These are phyloP conservation scores for Lycium barbarum DNA, from an alignment of 257 asterid genomes.

Conservation along the genomic window DNA sequence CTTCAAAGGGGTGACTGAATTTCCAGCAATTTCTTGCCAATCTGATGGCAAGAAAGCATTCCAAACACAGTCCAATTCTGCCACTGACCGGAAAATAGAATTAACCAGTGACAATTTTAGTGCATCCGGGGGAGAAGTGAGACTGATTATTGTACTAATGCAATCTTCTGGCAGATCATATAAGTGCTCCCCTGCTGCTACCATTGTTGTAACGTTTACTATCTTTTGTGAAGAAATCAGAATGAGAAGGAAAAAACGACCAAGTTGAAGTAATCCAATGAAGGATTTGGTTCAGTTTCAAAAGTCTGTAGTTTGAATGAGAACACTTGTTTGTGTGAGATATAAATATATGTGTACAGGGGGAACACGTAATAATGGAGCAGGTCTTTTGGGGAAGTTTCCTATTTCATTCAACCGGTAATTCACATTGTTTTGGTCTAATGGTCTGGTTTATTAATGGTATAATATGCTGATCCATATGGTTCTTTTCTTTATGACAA, in stretches of 20 bases:
- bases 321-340: neutral
- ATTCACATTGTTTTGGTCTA: neutral
- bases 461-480: neutral
- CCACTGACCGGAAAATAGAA: conserved; percentile 34
- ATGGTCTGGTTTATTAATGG: neutral
- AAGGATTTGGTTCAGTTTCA: neutral
- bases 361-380: neutral
- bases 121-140: conserved; percentile 44
- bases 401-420: neutral
- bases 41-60: conserved; percentile 45
- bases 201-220: neutral
- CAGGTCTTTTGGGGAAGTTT: neutral
- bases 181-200: neutral
- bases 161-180: conserved; percentile 45
- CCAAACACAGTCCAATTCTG: conserved; percentile 45
- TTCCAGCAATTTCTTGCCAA: conserved; percentile 32
- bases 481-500: too few species aligned
- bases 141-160: conserved; percentile 32
- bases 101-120: conserved; percentile 37
- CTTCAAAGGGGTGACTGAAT: conserved; percentile 28
- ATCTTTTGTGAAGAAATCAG: neutral
- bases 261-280: neutral
- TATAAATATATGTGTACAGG: neutral
- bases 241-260: neutral
- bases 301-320: neutral